Conservation (phyloP, 805 yeast species). For the Candida arabinofermentans region DNA sequence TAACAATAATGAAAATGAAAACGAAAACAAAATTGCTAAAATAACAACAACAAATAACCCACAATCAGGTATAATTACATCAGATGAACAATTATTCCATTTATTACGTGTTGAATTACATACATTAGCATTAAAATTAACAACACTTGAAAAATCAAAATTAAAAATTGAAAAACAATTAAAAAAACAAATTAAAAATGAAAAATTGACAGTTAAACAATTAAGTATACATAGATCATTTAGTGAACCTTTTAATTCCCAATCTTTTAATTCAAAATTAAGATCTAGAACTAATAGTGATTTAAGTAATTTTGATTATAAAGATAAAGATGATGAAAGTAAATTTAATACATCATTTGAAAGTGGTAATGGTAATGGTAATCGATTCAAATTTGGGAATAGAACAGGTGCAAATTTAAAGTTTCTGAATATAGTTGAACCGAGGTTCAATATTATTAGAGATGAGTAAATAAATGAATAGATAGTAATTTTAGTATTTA, state of each 20-base stretch:
- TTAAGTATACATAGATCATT: slow-evolving; percentile 14
- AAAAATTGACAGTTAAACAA: slow-evolving; percentile 22
- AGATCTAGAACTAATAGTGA: slow-evolving; percentile 18
- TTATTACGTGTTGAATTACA: slow-evolving; percentile 29
- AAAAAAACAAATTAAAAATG: slow-evolving; percentile 20
- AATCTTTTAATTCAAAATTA: neutral
- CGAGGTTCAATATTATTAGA: slow-evolving; percentile 14
- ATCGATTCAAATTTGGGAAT: slow-evolving; percentile 34
- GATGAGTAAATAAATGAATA: slow-evolving; percentile 11
- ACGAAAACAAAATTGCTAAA: neutral
- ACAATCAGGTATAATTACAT: slow-evolving; percentile 8
- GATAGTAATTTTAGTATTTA: too few relatives aligned
- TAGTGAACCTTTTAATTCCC: slow-evolving; percentile 6
- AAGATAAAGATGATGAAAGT: neutral
- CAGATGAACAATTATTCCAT: slow-evolving; percentile 26
- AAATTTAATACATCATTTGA: neutral
- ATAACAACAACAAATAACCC: neutral
- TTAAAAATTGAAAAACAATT: slow-evolving; percentile 20
- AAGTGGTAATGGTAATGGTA: slow-evolving; percentile 36
- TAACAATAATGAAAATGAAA: neutral
- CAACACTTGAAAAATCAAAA: slow-evolving; percentile 17
- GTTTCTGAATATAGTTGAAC: slow-evolving; percentile 20
- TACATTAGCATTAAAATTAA: slow-evolving; percentile 18
- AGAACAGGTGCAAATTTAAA: slow-evolving; percentile 75
- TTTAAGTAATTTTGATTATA: neutral